phyloP scores from a whole-genome alignment of 495 filamentous ascomycete genomes.

The Tuber magnatum region DNA sequence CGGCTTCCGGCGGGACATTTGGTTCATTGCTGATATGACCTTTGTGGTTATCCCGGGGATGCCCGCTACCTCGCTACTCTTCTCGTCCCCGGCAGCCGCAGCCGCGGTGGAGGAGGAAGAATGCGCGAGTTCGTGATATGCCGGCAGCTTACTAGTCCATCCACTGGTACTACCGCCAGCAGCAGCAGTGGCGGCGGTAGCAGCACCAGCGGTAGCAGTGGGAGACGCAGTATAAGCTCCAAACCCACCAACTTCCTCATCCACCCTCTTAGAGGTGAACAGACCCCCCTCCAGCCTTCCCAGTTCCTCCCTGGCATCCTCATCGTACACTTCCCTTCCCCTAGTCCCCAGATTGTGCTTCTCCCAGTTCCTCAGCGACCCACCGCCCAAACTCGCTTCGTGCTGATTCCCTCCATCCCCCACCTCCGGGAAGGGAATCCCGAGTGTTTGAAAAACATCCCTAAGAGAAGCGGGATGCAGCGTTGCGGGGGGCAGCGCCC shows the following conservation, averaged over 20 bases:
- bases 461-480: conserved; percentile 17
- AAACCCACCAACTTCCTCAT: background rate
- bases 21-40: background rate
- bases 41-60: background rate
- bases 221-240: background rate
- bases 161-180: background rate
- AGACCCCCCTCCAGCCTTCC: conserved; percentile 12
- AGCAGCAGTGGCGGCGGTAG: background rate
- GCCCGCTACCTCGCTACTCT: background rate
- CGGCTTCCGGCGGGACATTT: background rate
- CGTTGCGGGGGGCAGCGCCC: conserved; percentile 6
- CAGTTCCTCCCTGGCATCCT: conserved; percentile 11
- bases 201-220: background rate
- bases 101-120: background rate
- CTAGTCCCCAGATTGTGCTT: background rate
- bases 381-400: conserved; percentile 19
- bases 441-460: conserved; percentile 18
- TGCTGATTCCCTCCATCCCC: conserved; percentile 5
- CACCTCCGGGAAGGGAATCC: conserved; percentile 17
- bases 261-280: conserved; percentile 9
- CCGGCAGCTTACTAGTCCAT: conserved; percentile 4
- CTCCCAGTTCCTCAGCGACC: conserved; percentile 19
- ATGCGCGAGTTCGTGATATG: conserved; percentile 8
- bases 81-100: background rate
- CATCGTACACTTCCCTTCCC: background rate